Base-by-base conservation (phyloP, 2,329 filamentous ascomycete genomes). In the Xylariaceae sp. region DNA sequence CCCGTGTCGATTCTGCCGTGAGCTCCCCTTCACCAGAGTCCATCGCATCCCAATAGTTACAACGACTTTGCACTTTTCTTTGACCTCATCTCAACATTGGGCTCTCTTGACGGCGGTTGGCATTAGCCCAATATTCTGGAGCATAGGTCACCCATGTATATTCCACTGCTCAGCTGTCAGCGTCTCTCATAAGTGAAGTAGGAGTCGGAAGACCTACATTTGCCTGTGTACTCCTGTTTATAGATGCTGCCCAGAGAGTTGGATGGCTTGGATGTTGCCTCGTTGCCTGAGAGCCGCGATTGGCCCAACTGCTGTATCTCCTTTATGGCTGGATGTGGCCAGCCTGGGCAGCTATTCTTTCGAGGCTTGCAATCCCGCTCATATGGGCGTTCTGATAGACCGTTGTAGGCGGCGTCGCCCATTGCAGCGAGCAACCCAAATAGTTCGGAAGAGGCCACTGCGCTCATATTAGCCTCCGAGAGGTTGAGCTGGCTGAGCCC, bases 231-330 rank as follows among this genome's bases (percentile, higher is more conserved):
- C 46, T 36, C 17, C 9, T 11, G 41, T 38, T 30, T 6, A 36
- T 43, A 18, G 22, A 4, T 36, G 36, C 30, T 44, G 19, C 1
- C 35, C 11, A 12, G 39, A 36, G 17, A 35, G 10, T 11, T 18
- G 27, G 42, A 36, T 30, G 39, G 40, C 52, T 53, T 53, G 43
- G 51, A 32, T n/a, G 42, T 49, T 53, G 48, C 48, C 48, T 54
- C 15, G 52, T 52, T 54, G 48, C 52, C 47, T 52, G 46, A 49
- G 27, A 45, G 39, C 15, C 42, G 44, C 18, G 42, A 38, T 14
- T 47, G 44, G 35, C 45, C 47, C 32, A 36, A 11, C 11, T 47
- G 46, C n/a, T 41, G 43, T 11, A 47, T 14, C 22, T 39, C 49
- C 32, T 40, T 42, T 4, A 43, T 48, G 11, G 40, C 35, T 10